A percentile compares a stretch with the other conserved stretches of the same genome.
Conservation (phyloP, 192 early-diverging fungal genomes). For the Geosiphon pyriformis region DNA sequence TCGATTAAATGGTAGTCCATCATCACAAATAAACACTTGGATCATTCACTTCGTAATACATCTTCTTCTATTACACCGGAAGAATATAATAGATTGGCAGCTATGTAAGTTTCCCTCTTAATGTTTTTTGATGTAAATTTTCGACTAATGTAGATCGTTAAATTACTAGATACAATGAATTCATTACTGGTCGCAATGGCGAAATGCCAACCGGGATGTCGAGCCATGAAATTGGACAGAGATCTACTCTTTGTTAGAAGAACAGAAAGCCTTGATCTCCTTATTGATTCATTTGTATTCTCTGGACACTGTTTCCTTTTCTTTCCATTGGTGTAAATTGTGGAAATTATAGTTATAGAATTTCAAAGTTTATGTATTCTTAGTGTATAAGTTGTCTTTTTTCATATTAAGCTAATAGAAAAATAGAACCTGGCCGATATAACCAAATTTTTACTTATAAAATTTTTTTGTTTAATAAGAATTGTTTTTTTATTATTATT, state of each 20-base stretch:
- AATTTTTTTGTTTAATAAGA: no score
- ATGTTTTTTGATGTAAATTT: neutral
- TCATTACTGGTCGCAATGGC: conserved; percentile 53
- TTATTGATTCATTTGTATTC: no score
- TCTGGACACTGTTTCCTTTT: no score
- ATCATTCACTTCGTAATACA: conserved; percentile 15
- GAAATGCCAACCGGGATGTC: conserved; percentile 49
- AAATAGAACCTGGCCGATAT: no score
- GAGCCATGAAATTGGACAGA: conserved; percentile 38
- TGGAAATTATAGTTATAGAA: no score
- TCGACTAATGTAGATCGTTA: neutral
- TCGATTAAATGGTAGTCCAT: conserved; percentile 19
- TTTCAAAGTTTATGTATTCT: no score
- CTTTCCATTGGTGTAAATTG: no score
- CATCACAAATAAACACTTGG: conserved; percentile 19
- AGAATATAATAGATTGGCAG: conserved; percentile 24
- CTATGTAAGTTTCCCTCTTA: conserved; percentile 31
- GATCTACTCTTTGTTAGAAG: conserved; percentile 38
- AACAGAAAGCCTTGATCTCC: no score
- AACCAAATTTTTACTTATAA: no score
- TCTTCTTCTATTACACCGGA: conserved; percentile 24
- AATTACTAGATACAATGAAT: conserved; percentile 43
- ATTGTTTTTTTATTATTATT: no score
- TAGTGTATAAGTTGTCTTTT: no score
- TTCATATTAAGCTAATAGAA: no score